A percentile compares a stretch with the other conserved stretches of the same genome.
Conservation (phyloP, 495 filamentous ascomycete genomes). For the Daldinia concentrica region DNA sequence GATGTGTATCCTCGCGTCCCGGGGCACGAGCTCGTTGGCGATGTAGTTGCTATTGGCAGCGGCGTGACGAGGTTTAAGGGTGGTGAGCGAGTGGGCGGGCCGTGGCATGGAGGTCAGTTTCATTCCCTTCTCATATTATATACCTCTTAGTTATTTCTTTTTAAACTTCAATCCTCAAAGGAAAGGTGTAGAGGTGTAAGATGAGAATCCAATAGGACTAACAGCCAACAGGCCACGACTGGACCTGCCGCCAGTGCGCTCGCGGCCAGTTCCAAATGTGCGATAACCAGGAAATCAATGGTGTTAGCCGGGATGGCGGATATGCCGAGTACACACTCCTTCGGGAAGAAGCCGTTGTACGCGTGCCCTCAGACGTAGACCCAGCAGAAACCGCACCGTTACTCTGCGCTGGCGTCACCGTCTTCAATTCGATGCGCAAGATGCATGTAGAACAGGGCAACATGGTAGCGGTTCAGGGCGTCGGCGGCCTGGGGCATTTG, state of each 20-base stretch:
- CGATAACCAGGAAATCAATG: slow-evolving; percentile 60
- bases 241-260: slow-evolving; percentile 57
- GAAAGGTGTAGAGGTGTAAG: too few species aligned
- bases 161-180: too few species aligned
- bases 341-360: slow-evolving; percentile 68
- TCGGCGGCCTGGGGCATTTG: slow-evolving; percentile 74
- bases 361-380: slow-evolving; percentile 66
- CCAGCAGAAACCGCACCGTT: slow-evolving; percentile 70
- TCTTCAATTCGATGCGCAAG: slow-evolving; percentile 75
- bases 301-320: slow-evolving; percentile 61
- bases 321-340: slow-evolving; percentile 73
- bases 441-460: slow-evolving; percentile 66
- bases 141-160: too few species aligned
- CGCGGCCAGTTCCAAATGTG: slow-evolving; percentile 66
- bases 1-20: slow-evolving; percentile 61
- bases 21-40: slow-evolving; percentile 65
- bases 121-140: not conserved
- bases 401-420: slow-evolving; percentile 76
- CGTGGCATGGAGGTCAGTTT: slow-evolving; percentile 65
- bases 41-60: slow-evolving; percentile 60
- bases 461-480: slow-evolving; percentile 70
- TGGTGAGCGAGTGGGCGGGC: slow-evolving; percentile 62
- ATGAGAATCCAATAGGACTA: slow-evolving; percentile 1
- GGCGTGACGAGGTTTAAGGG: slow-evolving; percentile 55
- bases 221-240: slow-evolving; percentile 50